Conservation (phyloP, 148 eudicot genomes). For the Pharnaceum exiguum region DNA sequence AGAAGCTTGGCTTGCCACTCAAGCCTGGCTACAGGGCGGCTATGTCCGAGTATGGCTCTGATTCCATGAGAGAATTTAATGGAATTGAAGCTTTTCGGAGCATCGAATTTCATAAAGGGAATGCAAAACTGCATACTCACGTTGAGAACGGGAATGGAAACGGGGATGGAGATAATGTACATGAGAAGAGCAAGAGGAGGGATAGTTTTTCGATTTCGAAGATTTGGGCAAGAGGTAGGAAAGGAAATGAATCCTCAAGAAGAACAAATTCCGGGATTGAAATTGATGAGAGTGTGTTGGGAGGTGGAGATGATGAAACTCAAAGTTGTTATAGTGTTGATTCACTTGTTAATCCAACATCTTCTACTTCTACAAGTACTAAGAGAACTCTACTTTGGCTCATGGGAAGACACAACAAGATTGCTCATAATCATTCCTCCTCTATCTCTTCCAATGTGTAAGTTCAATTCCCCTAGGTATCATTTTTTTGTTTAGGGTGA, state of each 20-base stretch:
- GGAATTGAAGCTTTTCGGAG: constrained; percentile 44
- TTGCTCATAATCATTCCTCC: constrained; percentile 44
- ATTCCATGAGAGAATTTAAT: constrained; percentile 57
- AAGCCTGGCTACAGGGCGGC: constrained; percentile 47
- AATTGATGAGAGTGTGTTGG: constrained; percentile 38
- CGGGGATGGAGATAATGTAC: constrained; percentile 3
- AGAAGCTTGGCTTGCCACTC: constrained; percentile 35
- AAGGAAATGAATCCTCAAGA: constrained; percentile 34
- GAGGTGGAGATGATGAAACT: constrained; percentile 51
- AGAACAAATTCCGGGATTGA: constrained; percentile 51
- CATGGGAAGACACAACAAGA: constrained; percentile 72
- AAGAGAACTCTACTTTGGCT: constrained; percentile 81
- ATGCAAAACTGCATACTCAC: too few relatives aligned
- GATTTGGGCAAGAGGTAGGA: constrained; percentile 60
- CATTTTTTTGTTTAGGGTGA: too few relatives aligned
- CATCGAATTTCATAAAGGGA: constrained; percentile 1
- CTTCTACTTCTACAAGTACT: constrained; percentile 44
- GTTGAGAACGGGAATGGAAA: constrained; percentile 2
- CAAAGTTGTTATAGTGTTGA: constrained; percentile 58
- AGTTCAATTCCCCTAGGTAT: too few relatives aligned
- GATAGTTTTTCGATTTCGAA: constrained; percentile 75
- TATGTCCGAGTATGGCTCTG: constrained; percentile 73
- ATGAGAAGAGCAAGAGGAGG: constrained; percentile 30
- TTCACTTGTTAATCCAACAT: constrained; percentile 37
- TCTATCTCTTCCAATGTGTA: constrained; percentile 46